phyloP scores from a whole-genome alignment of 495 filamentous ascomycete genomes.

The Ascobolus immersus region DNA sequence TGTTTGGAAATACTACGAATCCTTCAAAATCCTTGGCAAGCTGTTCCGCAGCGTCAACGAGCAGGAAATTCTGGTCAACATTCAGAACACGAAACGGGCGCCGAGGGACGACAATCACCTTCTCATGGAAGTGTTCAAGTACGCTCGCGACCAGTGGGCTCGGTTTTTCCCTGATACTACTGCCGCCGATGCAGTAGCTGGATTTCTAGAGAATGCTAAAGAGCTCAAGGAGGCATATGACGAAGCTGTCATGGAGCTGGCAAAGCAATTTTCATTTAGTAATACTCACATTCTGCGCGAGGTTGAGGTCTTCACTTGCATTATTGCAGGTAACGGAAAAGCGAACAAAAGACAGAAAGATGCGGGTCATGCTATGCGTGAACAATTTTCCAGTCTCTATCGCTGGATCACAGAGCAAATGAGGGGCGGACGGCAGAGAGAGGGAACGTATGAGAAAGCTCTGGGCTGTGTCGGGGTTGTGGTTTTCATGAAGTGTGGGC shows the following conservation, averaged over 20 bases:
- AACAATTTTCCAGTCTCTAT: constrained; percentile 30
- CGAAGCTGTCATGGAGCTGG: constrained; percentile 23
- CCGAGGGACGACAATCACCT: constrained; percentile 5
- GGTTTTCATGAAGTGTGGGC: constrained; percentile 6
- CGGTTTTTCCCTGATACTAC: constrained; percentile 7
- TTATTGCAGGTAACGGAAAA: constrained; percentile 38
- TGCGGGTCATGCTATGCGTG: constrained; percentile 30
- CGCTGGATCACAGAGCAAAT: constrained; percentile 24
- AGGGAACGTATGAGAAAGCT: constrained; percentile 4
- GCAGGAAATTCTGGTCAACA: constrained; percentile 31
- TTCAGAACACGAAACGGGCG: constrained; percentile 21
- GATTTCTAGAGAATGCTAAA: constrained; percentile 1
- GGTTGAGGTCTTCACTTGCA: constrained; percentile 50
- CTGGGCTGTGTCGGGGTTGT: constrained; percentile 11
- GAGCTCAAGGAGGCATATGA: constrained; percentile 8
- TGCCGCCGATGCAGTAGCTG: too few species aligned
- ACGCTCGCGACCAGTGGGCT: background rate
- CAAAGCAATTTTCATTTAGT: constrained; percentile 31
- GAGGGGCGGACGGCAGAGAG: constrained; percentile 18
- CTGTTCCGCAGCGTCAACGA: constrained; percentile 58
- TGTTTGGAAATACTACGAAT: constrained; percentile 35
- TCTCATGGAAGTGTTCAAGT: background rate
- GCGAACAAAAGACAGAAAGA: constrained; percentile 40
- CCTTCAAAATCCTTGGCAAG: constrained; percentile 40
- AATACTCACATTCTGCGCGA: constrained; percentile 31